Base-by-base conservation (phyloP, 495 filamentous ascomycete species). In the Parmelia sp. region DNA sequence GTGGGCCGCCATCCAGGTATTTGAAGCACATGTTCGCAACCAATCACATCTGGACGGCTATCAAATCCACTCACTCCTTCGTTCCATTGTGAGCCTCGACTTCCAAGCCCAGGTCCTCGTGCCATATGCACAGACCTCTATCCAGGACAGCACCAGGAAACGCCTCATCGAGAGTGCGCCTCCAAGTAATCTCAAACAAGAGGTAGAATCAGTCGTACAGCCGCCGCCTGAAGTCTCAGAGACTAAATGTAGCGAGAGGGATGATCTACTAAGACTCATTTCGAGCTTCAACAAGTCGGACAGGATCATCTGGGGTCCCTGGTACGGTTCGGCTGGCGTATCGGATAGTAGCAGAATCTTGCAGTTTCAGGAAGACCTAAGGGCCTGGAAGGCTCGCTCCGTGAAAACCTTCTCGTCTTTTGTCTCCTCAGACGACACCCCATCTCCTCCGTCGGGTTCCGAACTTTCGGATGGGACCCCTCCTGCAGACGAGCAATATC, bases 101-200 rank as follows among this genome's bases (percentile, higher is more conserved):
- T 53, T 53, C 27, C 49, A 53, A 6, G 49, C 49, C 12, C 49
- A 53, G 8, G 49, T 53, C 49, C 49, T 53, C 49, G 49, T 53
- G 19, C 49, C 49, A 7, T 53, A 53, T 31, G 49, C 49, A 17
- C 49, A 53, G 27, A 53, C 49, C 8, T 53, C 49, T 15, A 53
- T 53, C 15, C 49, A 53, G 14, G 49, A 53, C 12, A 53, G 14
- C 3, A 53, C 49, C 12, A 53, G 49, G 49, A 19, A 53, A 31
- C 49, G 49, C 15, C 49, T 53, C 0, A 53, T 53, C 25, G 49
- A 53, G 49, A 53, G 49, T 53, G 49, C 27, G 27, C 49, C 49
- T 19, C 49, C 49, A 17, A 29, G 49, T 31, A 31, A 53, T 31
- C 49, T 53, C 11, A 53, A 53, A 15, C 10, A 53, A 4, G 49